Percentiles rank a stretch among this genome's conserved stretches.
These are phyloP conservation scores for Penicillium paradoxum DNA, from an alignment of 495 filamentous ascomycete genomes.

Conservation along the genomic window DNA sequence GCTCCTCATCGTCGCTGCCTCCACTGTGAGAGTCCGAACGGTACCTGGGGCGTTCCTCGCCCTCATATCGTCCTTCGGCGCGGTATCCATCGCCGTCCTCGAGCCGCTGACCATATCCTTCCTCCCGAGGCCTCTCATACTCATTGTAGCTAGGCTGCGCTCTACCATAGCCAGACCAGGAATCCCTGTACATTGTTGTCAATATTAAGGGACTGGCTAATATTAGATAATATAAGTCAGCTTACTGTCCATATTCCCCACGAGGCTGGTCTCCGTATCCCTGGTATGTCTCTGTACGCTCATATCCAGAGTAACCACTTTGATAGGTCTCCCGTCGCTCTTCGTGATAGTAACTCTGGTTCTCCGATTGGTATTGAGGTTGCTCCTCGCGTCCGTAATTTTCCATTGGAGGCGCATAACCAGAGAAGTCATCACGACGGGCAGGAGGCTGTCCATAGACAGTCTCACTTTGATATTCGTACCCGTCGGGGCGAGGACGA, in stretches of 20 bases:
- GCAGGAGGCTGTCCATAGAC: constrained; percentile 4
- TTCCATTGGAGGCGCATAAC: constrained; percentile 9
- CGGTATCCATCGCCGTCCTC: constrained; percentile 7
- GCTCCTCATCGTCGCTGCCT: constrained; percentile 16
- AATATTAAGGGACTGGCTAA: constrained; percentile 20
- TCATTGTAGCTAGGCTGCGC: constrained; percentile 19
- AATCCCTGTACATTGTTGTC: constrained; percentile 13
- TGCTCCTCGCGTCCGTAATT: constrained; percentile 21
- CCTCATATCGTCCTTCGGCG: constrained; percentile 5
- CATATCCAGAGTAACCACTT: constrained; percentile 13
- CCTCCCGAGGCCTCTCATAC: constrained; percentile 16
- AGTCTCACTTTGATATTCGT: constrained; percentile 13
- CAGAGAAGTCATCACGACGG: constrained; percentile 5
- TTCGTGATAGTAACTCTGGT: constrained; percentile 17
- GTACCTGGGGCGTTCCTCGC: constrained; percentile 12
- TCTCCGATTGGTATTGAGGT: constrained; percentile 29
- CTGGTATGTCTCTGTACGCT: constrained; percentile 13
- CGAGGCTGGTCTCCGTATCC: constrained; percentile 11
- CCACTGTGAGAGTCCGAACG: constrained; percentile 12
- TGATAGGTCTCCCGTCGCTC: constrained; percentile 17
- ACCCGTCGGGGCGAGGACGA: constrained; percentile 3
- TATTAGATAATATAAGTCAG: constrained; percentile 10
- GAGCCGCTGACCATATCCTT: constrained; percentile 16
- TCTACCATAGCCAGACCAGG: constrained; percentile 14
- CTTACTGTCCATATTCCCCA: constrained; percentile 20